Percentiles rank a stretch among this genome's conserved stretches.
Conservation (phyloP, 768 basidiomycete genomes). For the Hygrophorus pudorinus region DNA sequence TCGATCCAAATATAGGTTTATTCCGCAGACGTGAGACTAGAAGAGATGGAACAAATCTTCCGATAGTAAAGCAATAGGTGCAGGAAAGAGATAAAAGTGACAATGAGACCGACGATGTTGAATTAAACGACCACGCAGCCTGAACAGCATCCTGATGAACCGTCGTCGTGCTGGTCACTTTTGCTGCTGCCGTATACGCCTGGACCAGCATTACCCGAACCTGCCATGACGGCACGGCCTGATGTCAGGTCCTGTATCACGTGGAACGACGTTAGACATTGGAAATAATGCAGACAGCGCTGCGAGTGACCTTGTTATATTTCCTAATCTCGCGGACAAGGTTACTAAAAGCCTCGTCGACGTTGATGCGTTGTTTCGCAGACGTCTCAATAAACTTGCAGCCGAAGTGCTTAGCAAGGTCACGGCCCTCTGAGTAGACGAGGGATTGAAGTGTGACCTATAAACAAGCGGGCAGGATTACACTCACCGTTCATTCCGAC, state of each 20-base stretch:
- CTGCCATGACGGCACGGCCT: constrained; percentile 54
- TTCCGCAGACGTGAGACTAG: constrained; percentile 1
- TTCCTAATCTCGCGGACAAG: constrained; percentile 90
- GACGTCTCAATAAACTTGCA: constrained; percentile 96
- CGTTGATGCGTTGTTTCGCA: constrained; percentile 92
- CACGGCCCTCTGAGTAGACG: constrained; percentile 73
- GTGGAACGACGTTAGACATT: constrained; percentile 5
- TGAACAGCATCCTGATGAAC: constrained; percentile 51
- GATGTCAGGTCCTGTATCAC: constrained; percentile 60
- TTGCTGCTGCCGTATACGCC: constrained; percentile 34
- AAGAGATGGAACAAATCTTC: constrained; percentile 23
- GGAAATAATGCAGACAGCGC: constrained; percentile 8
- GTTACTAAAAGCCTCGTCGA: constrained; percentile 90
- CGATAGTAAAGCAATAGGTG: too few species aligned
- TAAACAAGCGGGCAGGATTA: neutral
- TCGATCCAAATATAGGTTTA: too few species aligned
- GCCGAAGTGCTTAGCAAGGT: constrained; percentile 89
- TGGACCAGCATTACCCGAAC: constrained; percentile 28
- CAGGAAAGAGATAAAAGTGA: too few species aligned
- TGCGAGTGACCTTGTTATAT: constrained; percentile 81
- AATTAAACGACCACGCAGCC: too few species aligned
- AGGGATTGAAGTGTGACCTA: neutral
- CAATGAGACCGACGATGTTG: too few species aligned
- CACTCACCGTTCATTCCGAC: constrained; percentile 84
- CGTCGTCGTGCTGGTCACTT: constrained; percentile 43